Evolutionary conservation across 345 rosid species (phyloP), one percentile per base, ranked within the genome.

Genomic region (Eucalyptus rudis): DNA sequence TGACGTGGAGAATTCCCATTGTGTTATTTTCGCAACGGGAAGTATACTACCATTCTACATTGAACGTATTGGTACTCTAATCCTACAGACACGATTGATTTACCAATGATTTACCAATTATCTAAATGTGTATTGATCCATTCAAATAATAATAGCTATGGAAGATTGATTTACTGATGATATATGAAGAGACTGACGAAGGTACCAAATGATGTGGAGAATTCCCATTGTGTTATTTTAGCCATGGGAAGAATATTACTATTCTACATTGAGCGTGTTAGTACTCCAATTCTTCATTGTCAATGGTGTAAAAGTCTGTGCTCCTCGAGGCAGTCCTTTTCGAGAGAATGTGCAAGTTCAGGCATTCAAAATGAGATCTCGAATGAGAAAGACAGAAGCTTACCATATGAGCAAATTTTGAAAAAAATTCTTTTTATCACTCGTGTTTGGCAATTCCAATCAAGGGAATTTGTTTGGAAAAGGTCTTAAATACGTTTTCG

Each of bases 391-490:
- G 47, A 20, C 7, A 24, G 11, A 36, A 9, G 25, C 81, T 71
- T 71, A 36, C 45, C 7, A 19, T 64, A 7, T 13, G 36, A 29
- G 36, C 5, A 64, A 64, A 64, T 7, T 4, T 68, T 16, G 43
- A 31, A 20, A 10, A 16, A 3, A 0, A 16, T 33, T 19, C 4
- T 36, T n/a, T 6, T 36, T 40, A 36, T 20, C 45, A 5, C 83
- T 36, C 45, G 44, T 36, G 11, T 36, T 40, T 3, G 25, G 14
- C 3, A 2, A 20, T 19, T 36, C 25, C 45, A 11, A 20, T 10
- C 83, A 2, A 20, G 47, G 83, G 83, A 20, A 5, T 6, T 24
- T 20, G 8, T 20, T 1, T 19, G 7, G 25, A 0, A 0, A 36
- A 71, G 81, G 81, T 71, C 81, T 71, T 71, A 5, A 33, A 19